These are phyloP conservation scores for Talaromyces nanjingensis DNA, from an alignment of 495 filamentous ascomycete genomes.

Conservation along the genomic window DNA sequence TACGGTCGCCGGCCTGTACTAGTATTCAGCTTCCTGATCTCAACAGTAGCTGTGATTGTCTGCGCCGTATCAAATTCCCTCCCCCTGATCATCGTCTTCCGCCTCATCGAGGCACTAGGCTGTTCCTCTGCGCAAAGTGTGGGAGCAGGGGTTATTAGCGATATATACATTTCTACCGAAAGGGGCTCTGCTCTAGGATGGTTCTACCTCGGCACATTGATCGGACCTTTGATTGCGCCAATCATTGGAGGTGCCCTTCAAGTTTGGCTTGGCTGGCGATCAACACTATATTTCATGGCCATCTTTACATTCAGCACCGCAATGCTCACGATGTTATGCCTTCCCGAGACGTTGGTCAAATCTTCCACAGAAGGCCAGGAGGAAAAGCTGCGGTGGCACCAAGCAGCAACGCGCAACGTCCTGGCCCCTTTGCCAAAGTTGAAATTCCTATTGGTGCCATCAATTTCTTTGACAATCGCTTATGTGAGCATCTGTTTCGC, in stretches of 20 bases:
- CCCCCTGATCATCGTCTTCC: background rate
- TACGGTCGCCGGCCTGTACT: background rate
- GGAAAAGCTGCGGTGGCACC: background rate
- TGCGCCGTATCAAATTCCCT: background rate
- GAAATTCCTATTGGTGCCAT: background rate
- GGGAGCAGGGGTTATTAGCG: slow-evolving; percentile 11
- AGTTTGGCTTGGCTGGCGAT: slow-evolving; percentile 9
- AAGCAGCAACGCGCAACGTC: background rate
- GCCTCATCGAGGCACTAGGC: background rate
- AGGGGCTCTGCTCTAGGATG: slow-evolving; percentile 12
- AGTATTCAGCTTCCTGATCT: background rate
- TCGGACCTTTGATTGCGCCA: slow-evolving; percentile 12
- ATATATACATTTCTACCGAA: slow-evolving; percentile 8
- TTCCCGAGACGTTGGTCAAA: slow-evolving; percentile 16
- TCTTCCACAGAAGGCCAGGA: background rate
- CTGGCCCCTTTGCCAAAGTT: slow-evolving; percentile 2
- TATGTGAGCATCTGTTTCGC: slow-evolving; percentile 12
- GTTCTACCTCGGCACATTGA: slow-evolving; percentile 12
- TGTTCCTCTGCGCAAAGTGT: slow-evolving; percentile 10
- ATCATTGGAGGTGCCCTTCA: slow-evolving; percentile 12
- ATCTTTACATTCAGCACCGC: slow-evolving; percentile 5
- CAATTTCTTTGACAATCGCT: slow-evolving; percentile 6
- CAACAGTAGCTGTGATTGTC: background rate
- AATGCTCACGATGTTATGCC: slow-evolving; percentile 11
- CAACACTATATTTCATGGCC: slow-evolving; percentile 11